Evolutionary conservation across 768 basidiomycete genomes (phyloP), one percentile per base, ranked within the genome.

Genomic region (Pisolithus albus): DNA sequence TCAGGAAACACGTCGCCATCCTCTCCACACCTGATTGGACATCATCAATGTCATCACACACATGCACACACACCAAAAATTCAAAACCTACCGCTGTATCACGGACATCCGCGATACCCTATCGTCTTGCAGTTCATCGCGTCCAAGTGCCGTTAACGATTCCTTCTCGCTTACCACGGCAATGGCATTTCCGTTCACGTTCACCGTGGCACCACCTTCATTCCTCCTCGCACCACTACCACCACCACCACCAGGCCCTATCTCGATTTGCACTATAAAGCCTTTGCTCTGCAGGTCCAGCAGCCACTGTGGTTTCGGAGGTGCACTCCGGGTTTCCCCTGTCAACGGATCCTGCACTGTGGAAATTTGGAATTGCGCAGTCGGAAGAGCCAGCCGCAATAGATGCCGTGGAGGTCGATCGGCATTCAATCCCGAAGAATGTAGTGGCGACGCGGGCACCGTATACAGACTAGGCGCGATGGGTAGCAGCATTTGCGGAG

Each of bases 311-410:
- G 92, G 88, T 55, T 79, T 83, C 34, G 76, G 71, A 52, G 81
- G 79, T 5, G 82, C 78, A 16, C 71, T 72, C 42, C 76, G 76
- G 50, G 72, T 75, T 69, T 84, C 81, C 15, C 84, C 86, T 23
- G 86, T 87, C 54, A 95, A 70, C 9, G 93, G 93, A 66, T 95
- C 90, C 45, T 78, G 72, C 34, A 94, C 78, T 2, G 86, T 84
- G 30, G 84, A 79, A 42, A 83, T 78, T 63, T 85, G 81, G 62
- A 83, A 90, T 55, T 84, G 86, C 18, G 88, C 84, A 2, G 91
- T 95, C 3, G 93, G 93, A 16, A 96, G 68, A 37, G 78, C 81
- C 47, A 97, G 59, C 46, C 89, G 76, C 13, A 97, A 56, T 43
- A 96, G 68, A 67, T 96, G 92, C 42, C 91, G 78, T 3, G 75